A percentile compares a stretch with the other conserved stretches of the same genome.
phyloP scores from a whole-genome alignment of 1,284 basidiomycete genomes.

The Heliocybe sulcata region DNA sequence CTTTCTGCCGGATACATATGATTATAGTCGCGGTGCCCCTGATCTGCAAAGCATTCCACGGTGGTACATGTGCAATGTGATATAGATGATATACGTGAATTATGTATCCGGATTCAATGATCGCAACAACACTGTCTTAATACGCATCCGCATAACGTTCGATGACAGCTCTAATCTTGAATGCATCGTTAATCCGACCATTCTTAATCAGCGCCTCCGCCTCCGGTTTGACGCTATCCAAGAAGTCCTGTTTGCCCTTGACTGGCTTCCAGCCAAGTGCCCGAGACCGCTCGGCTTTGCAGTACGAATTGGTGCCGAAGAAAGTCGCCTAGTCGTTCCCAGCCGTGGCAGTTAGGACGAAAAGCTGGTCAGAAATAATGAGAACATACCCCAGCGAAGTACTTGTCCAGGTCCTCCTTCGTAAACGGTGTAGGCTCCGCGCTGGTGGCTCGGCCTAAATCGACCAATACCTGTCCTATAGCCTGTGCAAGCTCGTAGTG shows the following conservation, averaged over 20 bases:
- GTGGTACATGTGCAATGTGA: no score
- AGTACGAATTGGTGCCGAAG: conserved; percentile 28
- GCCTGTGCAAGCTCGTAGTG: conserved; percentile 23
- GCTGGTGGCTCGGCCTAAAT: conserved; percentile 24
- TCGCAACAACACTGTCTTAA: no score
- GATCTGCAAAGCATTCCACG: no score
- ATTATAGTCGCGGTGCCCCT: no score
- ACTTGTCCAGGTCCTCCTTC: conserved; percentile 28
- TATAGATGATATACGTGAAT: no score
- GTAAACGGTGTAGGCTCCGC: conserved; percentile 33
- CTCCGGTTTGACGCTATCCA: conserved; percentile 18
- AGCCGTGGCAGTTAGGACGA: background rate
- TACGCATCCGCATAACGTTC: no score
- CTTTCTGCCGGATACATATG: no score
- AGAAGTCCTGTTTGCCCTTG: conserved; percentile 22
- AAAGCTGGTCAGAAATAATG: background rate
- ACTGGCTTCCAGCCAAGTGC: conserved; percentile 32
- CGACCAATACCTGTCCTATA: conserved; percentile 25
- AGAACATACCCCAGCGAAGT: conserved; percentile 18
- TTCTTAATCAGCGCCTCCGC: background rate
- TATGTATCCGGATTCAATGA: no score
- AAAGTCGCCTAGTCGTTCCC: background rate
- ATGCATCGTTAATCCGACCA: background rate
- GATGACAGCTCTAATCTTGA: no score
- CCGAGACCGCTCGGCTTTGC: conserved; percentile 34